Evolutionary conservation across 2,329 filamentous ascomycete genomes (phyloP).

Genomic region (Phoma sp.): DNA sequence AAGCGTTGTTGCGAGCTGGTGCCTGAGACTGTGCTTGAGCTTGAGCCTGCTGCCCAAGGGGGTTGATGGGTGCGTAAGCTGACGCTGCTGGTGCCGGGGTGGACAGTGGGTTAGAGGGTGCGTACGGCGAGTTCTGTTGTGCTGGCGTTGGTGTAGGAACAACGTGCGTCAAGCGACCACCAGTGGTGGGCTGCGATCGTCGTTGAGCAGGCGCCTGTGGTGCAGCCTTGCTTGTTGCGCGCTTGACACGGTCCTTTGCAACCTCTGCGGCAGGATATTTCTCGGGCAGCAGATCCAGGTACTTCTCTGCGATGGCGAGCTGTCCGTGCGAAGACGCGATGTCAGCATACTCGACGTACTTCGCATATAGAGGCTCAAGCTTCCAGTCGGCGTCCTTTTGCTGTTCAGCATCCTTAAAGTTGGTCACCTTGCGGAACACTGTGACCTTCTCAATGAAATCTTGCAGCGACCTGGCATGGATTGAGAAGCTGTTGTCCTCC

Average conservation of each 20-base stretch:
- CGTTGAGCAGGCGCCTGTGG: slow-evolving; percentile 51
- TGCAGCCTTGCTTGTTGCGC: slow-evolving; percentile 75
- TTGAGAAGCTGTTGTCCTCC: slow-evolving; percentile 84
- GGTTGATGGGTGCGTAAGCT: slow-evolving; percentile 35
- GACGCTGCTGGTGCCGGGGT: slow-evolving; percentile 30
- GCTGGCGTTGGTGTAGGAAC: slow-evolving; percentile 44
- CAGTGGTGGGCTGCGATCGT: slow-evolving; percentile 47
- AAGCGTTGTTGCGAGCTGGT: slow-evolving; percentile 53
- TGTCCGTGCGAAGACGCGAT: slow-evolving; percentile 91
- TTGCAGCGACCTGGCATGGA: slow-evolving; percentile 87
- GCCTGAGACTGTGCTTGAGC: slow-evolving; percentile 29
- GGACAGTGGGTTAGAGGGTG: slow-evolving; percentile 38
- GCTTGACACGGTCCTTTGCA: slow-evolving; percentile 81
- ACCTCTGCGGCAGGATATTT: slow-evolving; percentile 88
- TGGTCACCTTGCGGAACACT: slow-evolving; percentile 91
- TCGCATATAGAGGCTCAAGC: slow-evolving; percentile 84
- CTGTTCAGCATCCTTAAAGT: slow-evolving; percentile 83
- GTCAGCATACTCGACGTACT: slow-evolving; percentile 96
- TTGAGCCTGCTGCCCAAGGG: slow-evolving; percentile 39
- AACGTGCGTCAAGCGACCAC: slow-evolving; percentile 40
- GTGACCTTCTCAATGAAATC: slow-evolving; percentile 98
- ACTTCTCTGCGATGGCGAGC: slow-evolving; percentile 84
- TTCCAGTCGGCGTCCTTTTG: slow-evolving; percentile 82
- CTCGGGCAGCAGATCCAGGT: slow-evolving; percentile 83
- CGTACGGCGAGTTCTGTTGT: slow-evolving; percentile 45